Percentiles rank a stretch among this genome's conserved stretches.
Evolutionary conservation across 495 filamentous ascomycete genomes (phyloP).

Genomic region (Hypoxylon fragiforme): DNA sequence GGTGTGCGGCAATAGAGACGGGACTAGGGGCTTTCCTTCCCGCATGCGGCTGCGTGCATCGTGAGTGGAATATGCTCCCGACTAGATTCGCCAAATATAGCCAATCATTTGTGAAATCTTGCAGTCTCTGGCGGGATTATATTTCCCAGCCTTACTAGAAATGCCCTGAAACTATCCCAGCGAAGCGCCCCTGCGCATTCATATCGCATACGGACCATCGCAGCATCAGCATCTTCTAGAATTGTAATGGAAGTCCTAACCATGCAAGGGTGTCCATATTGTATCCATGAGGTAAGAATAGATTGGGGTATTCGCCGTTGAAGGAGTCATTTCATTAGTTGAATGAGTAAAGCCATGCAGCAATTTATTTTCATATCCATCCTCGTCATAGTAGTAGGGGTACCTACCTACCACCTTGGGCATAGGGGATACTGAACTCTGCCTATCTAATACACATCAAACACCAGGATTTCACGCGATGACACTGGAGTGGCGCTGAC

Average conservation of each 20-base stretch:
- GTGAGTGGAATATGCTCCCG: slow-evolving; percentile 26
- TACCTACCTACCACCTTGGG: no score
- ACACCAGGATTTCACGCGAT: no score
- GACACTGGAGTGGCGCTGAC: no score
- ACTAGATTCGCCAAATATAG: slow-evolving; percentile 33
- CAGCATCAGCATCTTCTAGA: slow-evolving; percentile 35
- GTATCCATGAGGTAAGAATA: not conserved
- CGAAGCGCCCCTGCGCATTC: slow-evolving; percentile 22
- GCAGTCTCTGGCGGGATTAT: slow-evolving; percentile 16
- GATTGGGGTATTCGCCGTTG: not conserved
- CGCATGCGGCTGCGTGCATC: slow-evolving; percentile 36
- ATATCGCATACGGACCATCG: slow-evolving; percentile 26
- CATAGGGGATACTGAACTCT: no score
- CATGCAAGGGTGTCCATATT: slow-evolving; percentile 10
- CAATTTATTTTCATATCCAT: no score
- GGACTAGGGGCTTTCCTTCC: slow-evolving; percentile 35
- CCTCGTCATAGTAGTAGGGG: no score
- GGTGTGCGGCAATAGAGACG: slow-evolving; percentile 33
- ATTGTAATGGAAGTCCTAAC: slow-evolving; percentile 30
- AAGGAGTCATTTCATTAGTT: no score
- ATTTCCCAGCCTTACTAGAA: slow-evolving; percentile 26
- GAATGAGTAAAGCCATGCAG: no score
- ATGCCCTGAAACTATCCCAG: slow-evolving; percentile 24
- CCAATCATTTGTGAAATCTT: slow-evolving; percentile 27
- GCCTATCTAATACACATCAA: no score